Conservation (phyloP, 1,284 basidiomycete species). For the Leccinum glutinopallens region DNA sequence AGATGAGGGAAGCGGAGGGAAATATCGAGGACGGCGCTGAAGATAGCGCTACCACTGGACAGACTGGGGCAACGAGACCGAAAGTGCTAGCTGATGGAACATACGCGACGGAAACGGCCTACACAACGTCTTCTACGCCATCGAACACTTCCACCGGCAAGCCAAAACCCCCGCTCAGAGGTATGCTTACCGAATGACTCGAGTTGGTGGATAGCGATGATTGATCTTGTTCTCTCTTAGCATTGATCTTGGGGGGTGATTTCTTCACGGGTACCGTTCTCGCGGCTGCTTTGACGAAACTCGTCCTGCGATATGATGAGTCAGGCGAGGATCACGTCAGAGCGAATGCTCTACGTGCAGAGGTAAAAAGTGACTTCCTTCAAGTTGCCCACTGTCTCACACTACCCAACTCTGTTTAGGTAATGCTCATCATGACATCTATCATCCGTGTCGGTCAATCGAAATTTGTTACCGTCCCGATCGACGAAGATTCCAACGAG, state of each 20-base stretch:
- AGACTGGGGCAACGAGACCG: conserved; percentile 47
- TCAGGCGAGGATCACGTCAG: conserved; percentile 57
- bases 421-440: conserved; percentile 98
- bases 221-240: conserved; percentile 37
- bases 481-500: conserved; percentile 98
- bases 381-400: conserved; percentile 2
- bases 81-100: conserved; percentile 94
- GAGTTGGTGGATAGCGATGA: not conserved
- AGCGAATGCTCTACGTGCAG: conserved; percentile 82
- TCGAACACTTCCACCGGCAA: conserved; percentile 82
- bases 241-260: conserved; percentile 91
- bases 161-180: conserved; percentile 89
- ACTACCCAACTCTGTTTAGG: conserved; percentile 42
- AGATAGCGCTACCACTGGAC: conserved; percentile 40
- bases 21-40: conserved; percentile 42
- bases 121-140: conserved; percentile 62
- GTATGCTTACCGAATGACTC: conserved; percentile 37
- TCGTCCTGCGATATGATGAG: conserved; percentile 83
- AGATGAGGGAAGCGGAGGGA: conserved; percentile 76
- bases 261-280: conserved; percentile 96
- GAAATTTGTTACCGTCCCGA: conserved; percentile 90
- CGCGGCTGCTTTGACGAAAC: conserved; percentile 88
- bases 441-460: conserved; percentile 97
- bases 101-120: conserved; percentile 96
- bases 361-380: conserved; percentile 49